phyloP scores from a whole-genome alignment of 2,329 filamentous ascomycete species.

The Beauveria caledonica region DNA sequence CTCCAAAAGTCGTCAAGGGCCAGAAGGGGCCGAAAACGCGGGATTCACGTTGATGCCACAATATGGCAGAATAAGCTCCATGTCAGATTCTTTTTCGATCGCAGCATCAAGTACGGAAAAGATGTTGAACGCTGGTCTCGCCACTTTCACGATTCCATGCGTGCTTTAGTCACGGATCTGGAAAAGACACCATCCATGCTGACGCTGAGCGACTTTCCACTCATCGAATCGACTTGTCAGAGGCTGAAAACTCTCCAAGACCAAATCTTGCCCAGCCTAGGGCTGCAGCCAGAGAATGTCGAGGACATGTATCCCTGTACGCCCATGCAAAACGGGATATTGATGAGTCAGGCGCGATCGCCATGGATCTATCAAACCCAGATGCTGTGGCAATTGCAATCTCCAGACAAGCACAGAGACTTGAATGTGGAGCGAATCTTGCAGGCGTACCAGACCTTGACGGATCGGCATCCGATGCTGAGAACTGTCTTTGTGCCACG shows the following conservation, averaged over 20 bases:
- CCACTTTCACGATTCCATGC: neutral
- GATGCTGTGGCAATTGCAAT: neutral
- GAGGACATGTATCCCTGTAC: neutral
- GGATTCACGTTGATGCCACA: neutral
- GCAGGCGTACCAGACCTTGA: neutral
- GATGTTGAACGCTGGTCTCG: neutral
- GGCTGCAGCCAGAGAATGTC: neutral
- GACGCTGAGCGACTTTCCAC: neutral
- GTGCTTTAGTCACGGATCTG: neutral
- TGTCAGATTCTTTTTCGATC: neutral
- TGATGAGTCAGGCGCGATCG: neutral
- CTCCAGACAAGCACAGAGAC: neutral
- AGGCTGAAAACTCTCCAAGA: neutral
- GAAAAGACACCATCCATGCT: neutral
- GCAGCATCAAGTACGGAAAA: neutral
- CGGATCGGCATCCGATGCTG: neutral
- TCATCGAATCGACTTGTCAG: neutral
- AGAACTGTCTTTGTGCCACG: neutral
- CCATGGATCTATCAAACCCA: neutral
- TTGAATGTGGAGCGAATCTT: neutral
- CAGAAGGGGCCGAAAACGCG: fast-evolving
- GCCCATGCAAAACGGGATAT: neutral
- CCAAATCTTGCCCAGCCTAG: neutral
- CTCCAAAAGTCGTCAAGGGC: neutral
- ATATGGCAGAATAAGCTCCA: neutral